Evolutionary conservation across 176 grass and related monocot genomes (phyloP).

Genomic region (Miscanthus lutarioriparius): DNA sequence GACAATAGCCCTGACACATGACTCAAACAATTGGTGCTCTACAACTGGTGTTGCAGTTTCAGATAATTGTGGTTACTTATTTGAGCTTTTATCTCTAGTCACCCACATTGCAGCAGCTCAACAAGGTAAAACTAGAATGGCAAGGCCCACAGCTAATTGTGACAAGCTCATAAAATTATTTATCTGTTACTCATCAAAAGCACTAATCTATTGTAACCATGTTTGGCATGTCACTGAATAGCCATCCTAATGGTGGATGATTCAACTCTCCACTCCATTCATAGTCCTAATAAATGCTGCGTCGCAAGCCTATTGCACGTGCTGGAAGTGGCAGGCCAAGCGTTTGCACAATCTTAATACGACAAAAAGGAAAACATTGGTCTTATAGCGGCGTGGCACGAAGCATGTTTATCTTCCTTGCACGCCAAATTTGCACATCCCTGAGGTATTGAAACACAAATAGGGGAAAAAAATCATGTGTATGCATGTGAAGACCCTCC

Average conservation of each 20-base stretch:
- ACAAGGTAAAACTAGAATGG: not conserved
- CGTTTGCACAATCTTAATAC: not conserved
- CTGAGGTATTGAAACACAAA: not conserved
- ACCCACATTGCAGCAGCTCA: not conserved
- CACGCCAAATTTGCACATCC: not conserved
- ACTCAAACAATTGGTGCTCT: not conserved
- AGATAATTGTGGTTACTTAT: not conserved
- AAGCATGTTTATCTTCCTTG: not conserved
- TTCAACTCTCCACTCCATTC: constrained; percentile 13
- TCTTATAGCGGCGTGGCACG: not conserved
- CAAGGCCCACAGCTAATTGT: not conserved
- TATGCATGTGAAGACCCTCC: not conserved
- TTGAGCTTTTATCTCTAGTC: constrained; percentile 20
- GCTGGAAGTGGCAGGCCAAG: not conserved
- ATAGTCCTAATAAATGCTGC: not conserved
- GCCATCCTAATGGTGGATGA: not conserved
- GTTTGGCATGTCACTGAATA: not conserved
- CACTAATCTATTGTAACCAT: constrained; percentile 9
- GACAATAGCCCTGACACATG: not conserved
- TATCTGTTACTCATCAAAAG: not conserved
- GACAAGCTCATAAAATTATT: constrained; percentile 6
- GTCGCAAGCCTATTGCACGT: not conserved
- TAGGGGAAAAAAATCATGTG: not conserved
- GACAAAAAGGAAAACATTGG: not conserved
- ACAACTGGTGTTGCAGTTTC: not conserved